Evolutionary conservation across 2,329 filamentous ascomycete species (phyloP), one percentile per base, ranked within the genome.

Genomic region (Dactylellina sp.): DNA sequence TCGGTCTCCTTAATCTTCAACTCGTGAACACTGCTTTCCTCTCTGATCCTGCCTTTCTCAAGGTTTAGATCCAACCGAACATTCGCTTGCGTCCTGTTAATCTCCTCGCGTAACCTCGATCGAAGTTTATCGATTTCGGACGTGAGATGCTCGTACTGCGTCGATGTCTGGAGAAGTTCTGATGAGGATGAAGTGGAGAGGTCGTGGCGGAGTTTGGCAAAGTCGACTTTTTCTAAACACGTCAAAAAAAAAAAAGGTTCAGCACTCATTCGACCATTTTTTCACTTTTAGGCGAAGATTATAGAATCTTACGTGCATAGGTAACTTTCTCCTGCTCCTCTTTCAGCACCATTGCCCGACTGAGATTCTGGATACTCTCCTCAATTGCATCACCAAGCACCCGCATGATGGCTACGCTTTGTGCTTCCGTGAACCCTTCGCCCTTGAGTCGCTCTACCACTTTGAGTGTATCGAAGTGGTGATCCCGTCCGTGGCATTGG

Each of bases 1-100:
- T 99, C 95, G 11, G 95, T 98, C 86, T 99, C 95, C 84, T 97
- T 97, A 79, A 99, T 92, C 84, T 97, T 96, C 82, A 99, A 88
- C 82, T 99, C 95, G 83, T 98, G 95, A 68, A 91, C 90, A 77
- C 97, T 96, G 16, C 93, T 93, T 84, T 99, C 95, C 83, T 99
- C 95, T 75, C 95, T 86, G 77, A 98, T 99, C 75, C 95, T 87
- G 12, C 95, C 95, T 84, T 99, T 99, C 80, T 99, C 95, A 49
- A 99, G 84, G 82, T 98, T 99, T 75, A 99, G 83, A 82, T 99
- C 95, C 49, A 99, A 84, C 72, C 94, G 86, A 39, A 98, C 93
- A 75, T 91, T 94, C 4, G 94, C 94, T 83, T 98, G 94, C 1
- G 95, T 98, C 46, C 95, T 87, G 70, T 92, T 90, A 78, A 99